Evolutionary conservation across 108 stramenopile species (phyloP), one percentile per base, ranked within the genome.

Genomic region (Bacterosira constricta): DNA sequence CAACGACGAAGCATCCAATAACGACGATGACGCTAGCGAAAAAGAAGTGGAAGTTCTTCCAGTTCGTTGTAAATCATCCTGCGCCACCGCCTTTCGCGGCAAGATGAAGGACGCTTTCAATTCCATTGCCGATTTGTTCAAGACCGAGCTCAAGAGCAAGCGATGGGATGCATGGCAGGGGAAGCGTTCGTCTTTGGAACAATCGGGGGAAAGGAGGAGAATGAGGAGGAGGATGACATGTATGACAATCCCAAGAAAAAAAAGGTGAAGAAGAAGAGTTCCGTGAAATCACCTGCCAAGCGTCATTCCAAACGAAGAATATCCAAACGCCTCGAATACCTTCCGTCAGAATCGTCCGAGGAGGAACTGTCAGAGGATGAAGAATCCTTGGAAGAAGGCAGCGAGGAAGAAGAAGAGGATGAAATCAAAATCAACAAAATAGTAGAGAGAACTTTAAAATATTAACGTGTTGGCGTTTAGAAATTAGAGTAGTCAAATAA

Each of bases 381-480:
- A 37, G 59, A 31, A 15, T 56, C 69, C n/a, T 70, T 50, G 12
- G 76, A 76, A 3, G 68, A 63, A 4, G 61, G 39, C 2, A 72
- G 73, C 5, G 73, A 57, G 6, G 75, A 71, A 0, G 69, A 81
- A 7, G 83, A 84, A 8, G 85, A 84, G 18, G 86, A 89, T 36
- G 77, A 80, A 34, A 65, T 90, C 23, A 89, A 83, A 64, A 82
- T 94, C 38, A 85, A 84, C 32, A 80, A 89, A 17, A 90, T 96
- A n/a, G n/a, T n/a, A n/a, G n/a, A n/a, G n/a, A n/a, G n/a, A n/a
- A n/a, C n/a, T n/a, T n/a, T n/a, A n/a, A n/a, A n/a, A n/a, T n/a
- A n/a, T n/a, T n/a, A n/a, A n/a, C n/a, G n/a, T n/a, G n/a, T n/a
- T n/a, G n/a, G n/a, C n/a, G n/a, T n/a, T n/a, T n/a, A n/a, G n/a